Evolutionary conservation across 2,329 filamentous ascomycete species (phyloP), one percentile per base, ranked within the genome.

Genomic region (Penicillium sp.): DNA sequence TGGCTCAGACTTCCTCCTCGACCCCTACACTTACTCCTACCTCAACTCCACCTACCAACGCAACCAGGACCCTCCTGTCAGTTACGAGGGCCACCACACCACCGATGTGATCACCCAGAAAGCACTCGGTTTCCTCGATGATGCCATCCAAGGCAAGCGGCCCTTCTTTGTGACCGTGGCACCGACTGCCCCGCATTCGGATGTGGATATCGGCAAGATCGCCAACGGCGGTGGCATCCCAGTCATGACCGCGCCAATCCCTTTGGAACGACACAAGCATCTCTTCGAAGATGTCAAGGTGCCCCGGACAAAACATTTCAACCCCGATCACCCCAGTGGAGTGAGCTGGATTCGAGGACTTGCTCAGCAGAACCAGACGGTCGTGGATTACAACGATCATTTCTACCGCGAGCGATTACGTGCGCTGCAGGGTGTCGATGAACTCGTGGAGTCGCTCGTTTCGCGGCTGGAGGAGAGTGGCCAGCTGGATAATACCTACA

Each of bases 101-200:
- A 81, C 79, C 0, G 87, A 90, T 61, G 72, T 90, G 6, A 76
- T 89, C 13, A 79, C 83, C 0, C 65, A 81, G 3, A 85, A 87
- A 57, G 81, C 86, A 0, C 75, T 82, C 6, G 83, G 79, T 0
- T 84, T 90, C 40, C 71, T 91, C 0, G 79, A 85, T 2, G 82
- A 88, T 47, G 88, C 83, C 0, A 74, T 86, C 2, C 67, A 72
- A 0, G 73, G 77, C 0, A 70, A 77, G 0, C 76, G 79, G 14
- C 88, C 88, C 0, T 91, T 90, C 71, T 90, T 91, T 65, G 67
- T 91, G 3, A 81, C 80, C 0, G 77, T 89, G 8, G 84, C 87
- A 0, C 88, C 88, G 0, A 79, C 87, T 5, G 87, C 84, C 0
- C 88, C 88, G 0, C 88, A 91, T 62, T 80, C 81, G 19, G 84